A percentile compares a stretch with the other conserved stretches of the same genome.
Conservation (phyloP, 768 basidiomycete genomes). For the Russula vinacea region DNA sequence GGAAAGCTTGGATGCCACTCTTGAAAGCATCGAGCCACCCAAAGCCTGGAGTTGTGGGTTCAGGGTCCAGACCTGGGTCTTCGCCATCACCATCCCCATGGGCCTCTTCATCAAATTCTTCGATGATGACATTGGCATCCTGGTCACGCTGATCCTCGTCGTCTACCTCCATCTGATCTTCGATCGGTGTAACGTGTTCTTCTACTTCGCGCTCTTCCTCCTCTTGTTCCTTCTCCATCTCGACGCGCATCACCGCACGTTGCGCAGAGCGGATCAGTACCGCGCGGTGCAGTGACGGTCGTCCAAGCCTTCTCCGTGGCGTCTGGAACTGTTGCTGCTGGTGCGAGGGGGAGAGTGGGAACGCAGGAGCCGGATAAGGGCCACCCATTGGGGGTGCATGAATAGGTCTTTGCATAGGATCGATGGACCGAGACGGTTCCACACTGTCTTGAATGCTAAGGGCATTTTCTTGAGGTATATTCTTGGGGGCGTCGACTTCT, state of each 20-base stretch:
- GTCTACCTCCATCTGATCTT: conserved; percentile 30
- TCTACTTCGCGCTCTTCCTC: conserved; percentile 40
- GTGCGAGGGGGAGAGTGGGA: conserved; percentile 31
- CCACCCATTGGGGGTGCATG: conserved; percentile 21
- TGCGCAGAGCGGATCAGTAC: conserved; percentile 71
- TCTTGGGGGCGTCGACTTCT: conserved; percentile 46
- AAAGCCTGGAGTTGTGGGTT: conserved; percentile 34
- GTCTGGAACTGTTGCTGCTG: conserved; percentile 28
- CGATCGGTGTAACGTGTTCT: conserved; percentile 14
- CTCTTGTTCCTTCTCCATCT: conserved; percentile 51
- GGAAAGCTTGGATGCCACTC: conserved; percentile 36
- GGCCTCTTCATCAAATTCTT: conserved; percentile 25
- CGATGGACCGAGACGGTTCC: conserved; percentile 2
- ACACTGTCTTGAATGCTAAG: conserved; percentile 26
- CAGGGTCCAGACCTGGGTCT: conserved; percentile 32
- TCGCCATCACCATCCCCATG: conserved; percentile 34
- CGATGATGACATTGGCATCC: conserved; percentile 21
- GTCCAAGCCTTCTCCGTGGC: conserved; percentile 34
- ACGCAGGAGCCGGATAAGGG: conserved; percentile 12
- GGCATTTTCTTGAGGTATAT: conserved; percentile 18
- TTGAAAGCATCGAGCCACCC: conserved; percentile 38
- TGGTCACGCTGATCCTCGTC: conserved; percentile 22
- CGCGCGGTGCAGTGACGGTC: conserved; percentile 60
- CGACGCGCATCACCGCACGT: conserved; percentile 51
- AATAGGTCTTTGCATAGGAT: conserved; percentile 20